Evolutionary conservation across 129 eudicot species (phyloP).

Genomic region (Chrysanthemum seticuspe): DNA sequence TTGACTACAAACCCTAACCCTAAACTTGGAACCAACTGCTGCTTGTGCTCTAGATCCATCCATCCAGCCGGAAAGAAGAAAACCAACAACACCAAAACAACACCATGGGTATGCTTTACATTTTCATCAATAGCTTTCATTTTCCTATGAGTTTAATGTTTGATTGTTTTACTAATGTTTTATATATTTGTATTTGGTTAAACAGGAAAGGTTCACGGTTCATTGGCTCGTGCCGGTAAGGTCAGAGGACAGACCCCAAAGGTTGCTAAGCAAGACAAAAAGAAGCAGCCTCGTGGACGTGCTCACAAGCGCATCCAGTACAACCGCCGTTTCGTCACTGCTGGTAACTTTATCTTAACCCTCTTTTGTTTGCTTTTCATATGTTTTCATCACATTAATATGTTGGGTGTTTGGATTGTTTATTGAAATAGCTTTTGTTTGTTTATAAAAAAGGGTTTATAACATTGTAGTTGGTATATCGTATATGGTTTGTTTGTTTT

Average conservation of each 20-base stretch:
- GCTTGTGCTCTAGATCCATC: constrained; percentile 14
- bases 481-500: too few species aligned
- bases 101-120: constrained; percentile 26
- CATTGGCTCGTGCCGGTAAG: constrained; percentile 62
- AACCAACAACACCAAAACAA: not conserved
- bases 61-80: constrained; percentile 14
- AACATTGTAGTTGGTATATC: too few species aligned
- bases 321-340: constrained; percentile 67
- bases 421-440: too few species aligned
- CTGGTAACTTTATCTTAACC: constrained; percentile 31
- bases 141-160: too few species aligned
- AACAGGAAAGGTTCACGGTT: constrained; percentile 61
- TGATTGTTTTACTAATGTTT: not conserved
- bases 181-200: not conserved
- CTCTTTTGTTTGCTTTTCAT: not conserved
- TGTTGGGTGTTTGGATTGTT: too few species aligned
- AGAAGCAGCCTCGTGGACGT: constrained; percentile 66
- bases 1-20: constrained; percentile 19
- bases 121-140: not conserved
- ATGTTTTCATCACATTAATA: too few species aligned
- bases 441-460: too few species aligned
- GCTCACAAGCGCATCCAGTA: constrained; percentile 65
- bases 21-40: not conserved
- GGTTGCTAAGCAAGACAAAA: constrained; percentile 71
- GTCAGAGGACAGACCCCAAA: constrained; percentile 64